Conservation (phyloP, 2,329 filamentous ascomycete genomes). For the Ceratocystis variospora region DNA sequence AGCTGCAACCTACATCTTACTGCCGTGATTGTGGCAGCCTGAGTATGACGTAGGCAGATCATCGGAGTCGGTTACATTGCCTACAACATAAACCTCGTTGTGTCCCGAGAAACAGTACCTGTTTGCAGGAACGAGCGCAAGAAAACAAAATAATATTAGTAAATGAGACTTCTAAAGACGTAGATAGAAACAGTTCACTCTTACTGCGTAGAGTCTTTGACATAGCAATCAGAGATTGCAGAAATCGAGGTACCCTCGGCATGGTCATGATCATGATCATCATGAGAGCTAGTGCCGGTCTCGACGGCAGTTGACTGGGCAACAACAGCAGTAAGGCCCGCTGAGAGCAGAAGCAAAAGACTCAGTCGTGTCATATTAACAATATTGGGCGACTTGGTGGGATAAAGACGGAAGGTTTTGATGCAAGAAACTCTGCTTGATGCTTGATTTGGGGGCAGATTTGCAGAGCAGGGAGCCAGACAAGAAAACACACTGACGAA, state of each 20-base stretch:
- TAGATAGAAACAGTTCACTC: background rate
- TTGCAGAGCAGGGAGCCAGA: no score
- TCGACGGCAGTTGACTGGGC: background rate
- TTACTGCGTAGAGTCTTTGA: slow-evolving; percentile 15
- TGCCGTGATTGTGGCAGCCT: slow-evolving; percentile 48
- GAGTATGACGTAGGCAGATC: slow-evolving; percentile 48
- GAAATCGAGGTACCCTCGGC: background rate
- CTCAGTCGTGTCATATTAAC: background rate
- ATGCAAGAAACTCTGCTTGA: background rate
- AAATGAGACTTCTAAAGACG: background rate
- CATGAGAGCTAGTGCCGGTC: background rate
- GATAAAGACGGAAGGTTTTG: background rate
- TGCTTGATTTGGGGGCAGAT: no score
- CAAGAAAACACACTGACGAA: no score
- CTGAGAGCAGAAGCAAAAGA: background rate
- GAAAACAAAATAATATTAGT: background rate
- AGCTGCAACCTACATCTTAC: slow-evolving; percentile 35
- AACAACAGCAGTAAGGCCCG: background rate
- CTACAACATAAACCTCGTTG: slow-evolving; percentile 32
- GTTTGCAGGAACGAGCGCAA: background rate
- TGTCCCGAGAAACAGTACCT: slow-evolving; percentile 34
- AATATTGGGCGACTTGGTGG: background rate
- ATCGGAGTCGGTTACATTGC: slow-evolving; percentile 39
- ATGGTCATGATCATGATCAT: background rate
- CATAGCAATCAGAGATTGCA: slow-evolving; percentile 16